Conservation (phyloP, 2,329 filamentous ascomycete species). For the Diaporthe sp. region DNA sequence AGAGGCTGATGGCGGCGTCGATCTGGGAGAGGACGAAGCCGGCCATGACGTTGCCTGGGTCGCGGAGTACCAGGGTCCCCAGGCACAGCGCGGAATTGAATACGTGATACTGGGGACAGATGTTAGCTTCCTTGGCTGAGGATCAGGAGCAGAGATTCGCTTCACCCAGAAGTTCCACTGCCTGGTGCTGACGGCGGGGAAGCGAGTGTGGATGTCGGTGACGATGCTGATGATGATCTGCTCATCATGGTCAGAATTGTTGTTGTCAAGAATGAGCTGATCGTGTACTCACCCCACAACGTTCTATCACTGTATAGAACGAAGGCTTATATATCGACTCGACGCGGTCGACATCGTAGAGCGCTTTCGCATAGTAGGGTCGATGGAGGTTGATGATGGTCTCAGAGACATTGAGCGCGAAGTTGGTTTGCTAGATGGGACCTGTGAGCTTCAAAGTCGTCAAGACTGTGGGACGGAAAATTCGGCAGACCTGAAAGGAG, state of each 20-base stretch:
- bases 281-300: neutral
- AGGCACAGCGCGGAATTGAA: constrained; percentile 28
- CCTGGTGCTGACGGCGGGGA: constrained; percentile 28
- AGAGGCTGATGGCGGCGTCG: constrained; percentile 31
- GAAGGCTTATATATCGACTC: constrained; percentile 1
- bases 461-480: neutral
- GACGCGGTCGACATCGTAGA: constrained; percentile 5
- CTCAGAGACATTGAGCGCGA: constrained; percentile 6
- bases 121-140: neutral
- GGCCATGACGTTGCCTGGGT: constrained; percentile 31
- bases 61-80: constrained; percentile 12
- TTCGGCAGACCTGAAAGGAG: neutral
- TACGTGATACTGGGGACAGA: constrained; percentile 14
- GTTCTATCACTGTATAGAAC: constrained; percentile 2
- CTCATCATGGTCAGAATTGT: neutral
- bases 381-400: constrained; percentile 3
- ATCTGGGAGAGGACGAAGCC: constrained; percentile 28
- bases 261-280: no score
- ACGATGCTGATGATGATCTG: constrained; percentile 26
- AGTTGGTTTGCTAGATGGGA: neutral
- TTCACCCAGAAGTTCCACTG: constrained; percentile 36
- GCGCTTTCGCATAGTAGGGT: constrained; percentile 5
- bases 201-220: constrained; percentile 33
- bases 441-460: neutral
- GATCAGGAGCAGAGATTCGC: neutral